Evolutionary conservation across 768 basidiomycete genomes (phyloP), one percentile per base, ranked within the genome.

Genomic region (Trametes coccinea): DNA sequence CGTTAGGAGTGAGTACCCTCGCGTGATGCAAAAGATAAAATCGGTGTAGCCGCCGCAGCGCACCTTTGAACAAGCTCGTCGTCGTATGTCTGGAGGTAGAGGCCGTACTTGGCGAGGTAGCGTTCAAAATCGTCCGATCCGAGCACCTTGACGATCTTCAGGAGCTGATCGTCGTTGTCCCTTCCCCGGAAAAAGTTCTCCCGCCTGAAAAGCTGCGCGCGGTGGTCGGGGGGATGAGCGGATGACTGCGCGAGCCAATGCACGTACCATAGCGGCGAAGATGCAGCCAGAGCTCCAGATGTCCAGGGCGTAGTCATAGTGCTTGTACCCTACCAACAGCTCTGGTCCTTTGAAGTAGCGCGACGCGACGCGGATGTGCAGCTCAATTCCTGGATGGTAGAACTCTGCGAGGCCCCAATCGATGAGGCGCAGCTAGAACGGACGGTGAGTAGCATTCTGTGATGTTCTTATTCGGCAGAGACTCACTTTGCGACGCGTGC

Each of bases 261-360:
- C 29, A 49, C 71, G 40, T 50, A 96, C 95, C 95, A 98, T 96
- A 10, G 92, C 92, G 10, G 96, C 96, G 72, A 96, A 94, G 91
- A 96, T 98, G 72, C 95, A 98, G n/a, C 96, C 96, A 69, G 93
- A 87, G 78, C 93, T 95, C 96, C 96, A 98, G 89, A 98, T 90
- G 73, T 98, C 95, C 68, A 98, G 78, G 75, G 91, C 93, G 74
- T 97, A 97, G 75, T 98, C 96, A 67, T 98, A 98, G 73, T 94
- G 92, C 74, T 96, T 93, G 79, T 95, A 96, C 74, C 95, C 95
- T 60, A 97, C 94, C 57, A 98, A 80, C 62, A 98, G 79, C 75
- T 98, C 96, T 4, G 95, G 95, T 1, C 94, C 95, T 74, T 98
- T 98, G 82, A 95, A 98, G 79, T 98, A 97, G 69, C 96, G 83